Evolutionary conservation across 768 basidiomycete species (phyloP), one percentile per base, ranked within the genome.

Genomic region (Phlebiopsis gigantea): DNA sequence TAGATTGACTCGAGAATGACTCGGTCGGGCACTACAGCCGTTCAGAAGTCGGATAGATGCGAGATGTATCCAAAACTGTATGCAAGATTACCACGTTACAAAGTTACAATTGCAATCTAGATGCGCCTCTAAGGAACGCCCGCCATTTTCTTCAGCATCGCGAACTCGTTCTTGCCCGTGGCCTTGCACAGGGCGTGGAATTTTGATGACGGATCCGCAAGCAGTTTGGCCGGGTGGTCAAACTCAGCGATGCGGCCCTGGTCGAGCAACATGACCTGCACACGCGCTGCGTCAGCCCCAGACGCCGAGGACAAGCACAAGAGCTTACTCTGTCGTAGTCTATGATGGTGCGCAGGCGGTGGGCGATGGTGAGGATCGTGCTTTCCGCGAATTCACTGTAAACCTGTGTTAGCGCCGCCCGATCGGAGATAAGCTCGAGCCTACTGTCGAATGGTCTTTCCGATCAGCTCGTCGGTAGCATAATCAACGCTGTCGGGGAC

Each of bases 381-480:
- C 87, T 90, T 17, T 85, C 79, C 4, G 87, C 82, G 60, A 92
- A 93, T 73, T 87, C 84, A 12, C 86, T 88, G 63, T 4, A 29
- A 57, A 22, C 42, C 48, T 26, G 12, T 7, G 14, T 57, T 21
- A 58, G 56, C 34, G 29, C 28, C 22, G 4, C 3, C 43, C 21
- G 41, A 73, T 81, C 39, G 31, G 39, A 26, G 41, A 64, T 63
- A 88, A 80, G 78, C 31, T 34, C 5, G 4, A 46, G 28, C 84
- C 66, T 65, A 91, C 90, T 84, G 82, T 73, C 87, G 73, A 44
- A 91, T 91, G 3, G 88, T 90, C 66, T 87, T 87, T 34, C 86
- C 78, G 62, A 91, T 94, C 3, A 93, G 76, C 65, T 93, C 90
- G 66, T 95, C 92, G 0, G 93, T 93, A 21, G 90, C 90, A 67